phyloP scores from a whole-genome alignment of 345 rosid species.

The Abelmoschus esculentus region DNA sequence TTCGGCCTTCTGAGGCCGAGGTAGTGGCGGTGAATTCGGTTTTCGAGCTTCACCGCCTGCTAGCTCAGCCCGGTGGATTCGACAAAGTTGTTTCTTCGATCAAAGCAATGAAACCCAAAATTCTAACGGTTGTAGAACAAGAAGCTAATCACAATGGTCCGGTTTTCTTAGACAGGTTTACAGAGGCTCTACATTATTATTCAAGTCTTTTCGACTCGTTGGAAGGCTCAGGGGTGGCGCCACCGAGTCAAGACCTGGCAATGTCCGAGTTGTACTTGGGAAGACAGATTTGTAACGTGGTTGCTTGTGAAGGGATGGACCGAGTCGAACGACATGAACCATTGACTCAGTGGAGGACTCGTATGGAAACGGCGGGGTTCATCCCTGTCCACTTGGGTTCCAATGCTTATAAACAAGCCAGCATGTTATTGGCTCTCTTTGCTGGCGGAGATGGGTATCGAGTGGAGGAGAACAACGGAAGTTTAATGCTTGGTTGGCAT shows the following conservation, averaged over 20 bases:
- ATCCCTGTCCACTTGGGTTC: slow-evolving; percentile 73
- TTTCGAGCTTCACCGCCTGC: slow-evolving; percentile 57
- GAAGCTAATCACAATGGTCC: slow-evolving; percentile 83
- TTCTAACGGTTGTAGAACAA: slow-evolving; percentile 74
- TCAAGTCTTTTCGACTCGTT: slow-evolving; percentile 83
- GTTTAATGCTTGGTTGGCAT: slow-evolving; percentile 94
- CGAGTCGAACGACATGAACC: slow-evolving; percentile 81
- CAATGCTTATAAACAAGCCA: slow-evolving; percentile 80
- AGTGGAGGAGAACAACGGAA: slow-evolving; percentile 80
- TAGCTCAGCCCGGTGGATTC: slow-evolving; percentile 56
- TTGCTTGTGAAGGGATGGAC: slow-evolving; percentile 77
- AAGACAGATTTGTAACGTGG: slow-evolving; percentile 71
- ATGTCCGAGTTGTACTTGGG: slow-evolving; percentile 86
- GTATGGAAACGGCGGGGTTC: slow-evolving; percentile 55
- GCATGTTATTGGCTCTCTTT: slow-evolving; percentile 68
- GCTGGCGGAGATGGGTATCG: slow-evolving; percentile 81
- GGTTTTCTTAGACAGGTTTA: slow-evolving; percentile 69
- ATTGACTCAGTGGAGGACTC: slow-evolving; percentile 53
- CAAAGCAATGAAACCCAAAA: slow-evolving; percentile 60
- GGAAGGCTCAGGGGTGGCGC: slow-evolving; percentile 41
- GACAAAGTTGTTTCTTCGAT: slow-evolving; percentile 48
- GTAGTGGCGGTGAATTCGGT: slow-evolving; percentile 75
- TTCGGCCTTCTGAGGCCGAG: slow-evolving; percentile 39
- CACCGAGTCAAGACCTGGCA: slow-evolving; percentile 42
- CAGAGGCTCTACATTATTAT: slow-evolving; percentile 71